A percentile compares a stretch with the other conserved stretches of the same genome.
Conservation (phyloP, 2,329 filamentous ascomycete genomes). For the Talaromyces pinophilus region DNA sequence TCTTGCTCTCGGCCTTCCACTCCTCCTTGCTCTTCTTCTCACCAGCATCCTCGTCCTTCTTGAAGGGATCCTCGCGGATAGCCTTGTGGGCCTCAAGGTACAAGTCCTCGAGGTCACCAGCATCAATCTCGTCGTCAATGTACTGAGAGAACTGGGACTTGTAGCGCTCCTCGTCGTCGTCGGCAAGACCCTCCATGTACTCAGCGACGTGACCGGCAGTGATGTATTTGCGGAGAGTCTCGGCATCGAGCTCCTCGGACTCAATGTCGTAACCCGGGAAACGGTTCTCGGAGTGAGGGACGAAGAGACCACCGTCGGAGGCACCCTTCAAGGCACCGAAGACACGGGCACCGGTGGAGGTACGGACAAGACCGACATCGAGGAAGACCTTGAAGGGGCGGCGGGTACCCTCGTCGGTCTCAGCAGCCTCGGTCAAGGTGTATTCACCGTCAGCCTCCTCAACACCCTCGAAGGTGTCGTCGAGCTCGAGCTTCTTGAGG, state of each 20-base stretch:
- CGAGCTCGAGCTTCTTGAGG: conserved; percentile 94
- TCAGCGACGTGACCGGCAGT: conserved; percentile 96
- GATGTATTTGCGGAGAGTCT: conserved; percentile 99
- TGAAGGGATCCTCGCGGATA: conserved; percentile 97
- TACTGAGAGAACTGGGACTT: conserved; percentile 98
- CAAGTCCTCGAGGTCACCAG: conserved; percentile 93
- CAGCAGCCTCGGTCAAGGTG: conserved; percentile 89
- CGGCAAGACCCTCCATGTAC: conserved; percentile 99
- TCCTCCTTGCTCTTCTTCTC: conserved; percentile 97
- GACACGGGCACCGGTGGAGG: conserved; percentile 96
- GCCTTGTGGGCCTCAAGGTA: conserved; percentile 93
- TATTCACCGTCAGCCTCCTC: conserved; percentile 97
- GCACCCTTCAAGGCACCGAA: conserved; percentile 99
- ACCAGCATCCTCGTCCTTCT: conserved; percentile 74
- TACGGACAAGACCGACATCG: conserved; percentile 95
- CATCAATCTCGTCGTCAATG: conserved; percentile 94
- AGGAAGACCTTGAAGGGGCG: conserved; percentile 99
- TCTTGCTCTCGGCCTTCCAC: conserved; percentile 93
- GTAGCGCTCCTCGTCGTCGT: conserved; percentile 99
- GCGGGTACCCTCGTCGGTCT: conserved; percentile 81
- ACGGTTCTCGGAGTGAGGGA: conserved; percentile 98
- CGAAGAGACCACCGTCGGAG: conserved; percentile 93
- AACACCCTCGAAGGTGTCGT: conserved; percentile 90
- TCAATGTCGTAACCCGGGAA: conserved; percentile 99
- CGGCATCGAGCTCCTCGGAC: conserved; percentile 94